Evolutionary conservation across 2,329 filamentous ascomycete genomes (phyloP).

Genomic region (Fusarium siculi): DNA sequence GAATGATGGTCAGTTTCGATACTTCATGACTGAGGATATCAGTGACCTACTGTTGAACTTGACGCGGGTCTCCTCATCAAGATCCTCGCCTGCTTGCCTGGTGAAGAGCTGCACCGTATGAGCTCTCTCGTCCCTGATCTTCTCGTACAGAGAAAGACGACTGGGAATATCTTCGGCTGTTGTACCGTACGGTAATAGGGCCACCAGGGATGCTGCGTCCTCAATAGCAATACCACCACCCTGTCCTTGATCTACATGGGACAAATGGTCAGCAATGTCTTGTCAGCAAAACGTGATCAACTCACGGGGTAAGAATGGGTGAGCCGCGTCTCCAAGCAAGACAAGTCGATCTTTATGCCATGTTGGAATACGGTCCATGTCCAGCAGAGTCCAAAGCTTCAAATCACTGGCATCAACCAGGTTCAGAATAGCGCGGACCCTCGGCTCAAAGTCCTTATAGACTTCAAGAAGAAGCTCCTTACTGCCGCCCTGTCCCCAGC

Average conservation of each 20-base stretch:
- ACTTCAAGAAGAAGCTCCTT: slow-evolving; percentile 53
- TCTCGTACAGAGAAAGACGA: slow-evolving; percentile 68
- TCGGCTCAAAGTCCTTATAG: slow-evolving; percentile 55
- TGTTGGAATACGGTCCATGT: slow-evolving; percentile 67
- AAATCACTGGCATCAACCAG: slow-evolving; percentile 58
- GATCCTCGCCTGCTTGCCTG: slow-evolving; percentile 61
- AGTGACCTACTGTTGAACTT: slow-evolving; percentile 54
- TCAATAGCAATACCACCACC: slow-evolving; percentile 72
- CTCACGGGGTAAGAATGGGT: slow-evolving; percentile 69
- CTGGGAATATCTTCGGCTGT: slow-evolving; percentile 59
- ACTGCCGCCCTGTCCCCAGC: slow-evolving; percentile 53
- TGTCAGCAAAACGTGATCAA: accelerated
- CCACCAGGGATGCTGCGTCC: slow-evolving; percentile 69
- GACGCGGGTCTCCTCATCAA: slow-evolving; percentile 48
- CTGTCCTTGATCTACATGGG: slow-evolving; percentile 30
- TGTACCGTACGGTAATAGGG: slow-evolving; percentile 63
- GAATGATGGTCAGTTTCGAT: not conserved
- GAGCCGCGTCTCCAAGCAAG: slow-evolving; percentile 73
- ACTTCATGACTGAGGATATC: accelerated
- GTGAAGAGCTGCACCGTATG: slow-evolving; percentile 68
- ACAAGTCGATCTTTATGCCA: slow-evolving; percentile 66
- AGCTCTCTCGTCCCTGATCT: slow-evolving; percentile 67
- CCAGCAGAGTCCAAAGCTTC: slow-evolving; percentile 69
- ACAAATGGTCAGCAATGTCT: accelerated
- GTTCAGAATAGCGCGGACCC: slow-evolving; percentile 52